phyloP scores from a whole-genome alignment of 129 eudicot species.

The Smallanthus sonchifolius region DNA sequence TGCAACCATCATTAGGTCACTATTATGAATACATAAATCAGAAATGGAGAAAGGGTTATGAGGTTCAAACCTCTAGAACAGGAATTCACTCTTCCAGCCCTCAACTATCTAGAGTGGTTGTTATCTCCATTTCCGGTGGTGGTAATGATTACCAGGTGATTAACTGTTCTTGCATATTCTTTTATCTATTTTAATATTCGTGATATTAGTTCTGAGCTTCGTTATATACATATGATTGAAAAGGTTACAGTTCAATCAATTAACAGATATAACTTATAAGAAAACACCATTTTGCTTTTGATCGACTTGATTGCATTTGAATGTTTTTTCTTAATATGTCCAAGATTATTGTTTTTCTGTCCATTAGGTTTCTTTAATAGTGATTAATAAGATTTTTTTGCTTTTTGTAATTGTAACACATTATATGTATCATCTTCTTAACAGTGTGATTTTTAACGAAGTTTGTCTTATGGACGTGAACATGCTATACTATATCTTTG shows the following conservation, averaged over 20 bases:
- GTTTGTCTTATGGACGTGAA: neutral
- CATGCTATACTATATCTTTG: neutral
- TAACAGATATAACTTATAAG: constrained; percentile 1
- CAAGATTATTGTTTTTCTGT: neutral
- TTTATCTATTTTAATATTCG: constrained; percentile 3
- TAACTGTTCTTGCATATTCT: constrained; percentile 4
- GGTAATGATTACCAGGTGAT: constrained; percentile 92
- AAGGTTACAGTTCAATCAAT: constrained; percentile 4
- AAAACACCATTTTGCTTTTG: neutral
- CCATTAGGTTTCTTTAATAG: neutral
- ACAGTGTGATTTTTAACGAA: too few relatives aligned
- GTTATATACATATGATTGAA: neutral
- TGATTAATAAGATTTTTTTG: neutral
- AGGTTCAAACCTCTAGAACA: constrained; percentile 47
- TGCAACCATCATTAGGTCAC: constrained; percentile 96
- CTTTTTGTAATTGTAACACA: neutral
- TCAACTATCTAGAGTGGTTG: constrained; percentile 60
- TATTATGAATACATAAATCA: constrained; percentile 73
- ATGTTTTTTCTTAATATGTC: neutral
- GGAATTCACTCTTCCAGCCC: constrained; percentile 23
- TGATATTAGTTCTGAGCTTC: constrained; percentile 1
- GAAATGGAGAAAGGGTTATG: constrained; percentile 87
- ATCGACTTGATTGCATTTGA: neutral
- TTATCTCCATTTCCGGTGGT: constrained; percentile 95
- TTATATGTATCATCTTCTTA: too few relatives aligned